Conservation (phyloP, 352 stramenopile species). For the Phytophthora multivora region DNA sequence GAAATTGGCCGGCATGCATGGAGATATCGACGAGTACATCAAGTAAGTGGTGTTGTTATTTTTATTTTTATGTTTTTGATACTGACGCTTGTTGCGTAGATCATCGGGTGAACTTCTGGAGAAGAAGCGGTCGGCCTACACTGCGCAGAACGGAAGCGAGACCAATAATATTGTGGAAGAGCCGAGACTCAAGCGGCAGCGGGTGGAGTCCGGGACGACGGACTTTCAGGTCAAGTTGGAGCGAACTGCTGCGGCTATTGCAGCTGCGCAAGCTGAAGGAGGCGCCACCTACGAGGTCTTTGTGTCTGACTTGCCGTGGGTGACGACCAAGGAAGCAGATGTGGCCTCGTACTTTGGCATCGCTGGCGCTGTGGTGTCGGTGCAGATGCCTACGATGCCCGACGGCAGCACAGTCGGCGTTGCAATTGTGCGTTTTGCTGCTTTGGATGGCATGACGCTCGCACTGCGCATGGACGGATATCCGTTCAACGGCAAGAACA, state of each 20-base stretch:
- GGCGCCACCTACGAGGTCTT: constrained; percentile 50
- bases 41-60: constrained; percentile 34
- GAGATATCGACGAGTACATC: constrained; percentile 69
- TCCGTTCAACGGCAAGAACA: constrained; percentile 71
- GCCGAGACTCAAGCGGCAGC: constrained; percentile 38
- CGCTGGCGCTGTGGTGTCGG: constrained; percentile 49
- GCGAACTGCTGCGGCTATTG: constrained; percentile 30
- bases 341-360: constrained; percentile 73
- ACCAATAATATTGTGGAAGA: constrained; percentile 31
- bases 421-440: constrained; percentile 61
- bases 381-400: constrained; percentile 76
- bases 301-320: constrained; percentile 72
- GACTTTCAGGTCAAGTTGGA: constrained; percentile 61
- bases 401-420: constrained; percentile 73
- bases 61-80: neutral
- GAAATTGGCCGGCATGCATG: constrained; percentile 40
- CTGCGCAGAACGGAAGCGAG: constrained; percentile 1
- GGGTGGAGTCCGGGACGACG: constrained; percentile 25
- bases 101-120: constrained; percentile 44
- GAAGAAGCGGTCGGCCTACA: constrained; percentile 39
- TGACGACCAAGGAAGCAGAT: constrained; percentile 44
- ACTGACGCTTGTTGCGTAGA: constrained; percentile 15
- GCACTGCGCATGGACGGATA: constrained; percentile 73
- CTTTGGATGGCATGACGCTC: constrained; percentile 51
- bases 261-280: constrained; percentile 16